These are phyloP conservation scores for Byssoonygena ceratinophila DNA, from an alignment of 2,329 filamentous ascomycete genomes.

Conservation along the genomic window DNA sequence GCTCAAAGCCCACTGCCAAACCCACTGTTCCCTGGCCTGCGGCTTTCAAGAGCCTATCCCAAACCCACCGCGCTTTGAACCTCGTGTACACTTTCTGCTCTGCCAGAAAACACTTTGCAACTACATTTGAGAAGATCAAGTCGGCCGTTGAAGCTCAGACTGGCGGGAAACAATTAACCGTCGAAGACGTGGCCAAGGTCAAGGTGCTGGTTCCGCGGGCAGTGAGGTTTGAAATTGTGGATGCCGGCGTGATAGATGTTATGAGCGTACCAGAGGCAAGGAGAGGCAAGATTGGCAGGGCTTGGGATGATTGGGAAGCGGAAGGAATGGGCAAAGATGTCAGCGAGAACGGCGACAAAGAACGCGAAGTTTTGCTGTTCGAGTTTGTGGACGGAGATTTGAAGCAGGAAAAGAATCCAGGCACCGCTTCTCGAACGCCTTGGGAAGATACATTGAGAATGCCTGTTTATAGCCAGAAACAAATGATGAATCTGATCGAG, in stretches of 20 bases:
- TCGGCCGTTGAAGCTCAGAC: constrained; percentile 75
- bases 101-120: constrained; percentile 81
- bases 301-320: constrained; percentile 44
- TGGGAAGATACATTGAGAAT: constrained; percentile 74
- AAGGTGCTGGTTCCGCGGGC: constrained; percentile 65
- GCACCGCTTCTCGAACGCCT: constrained; percentile 39
- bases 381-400: constrained; percentile 89
- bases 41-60: constrained; percentile 59
- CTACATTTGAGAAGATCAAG: constrained; percentile 81
- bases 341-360: constrained; percentile 22
- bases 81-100: constrained; percentile 91
- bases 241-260: constrained; percentile 71
- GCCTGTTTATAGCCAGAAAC: constrained; percentile 85
- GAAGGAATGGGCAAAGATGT: constrained; percentile 33
- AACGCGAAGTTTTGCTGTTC: constrained; percentile 68
- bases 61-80: constrained; percentile 75
- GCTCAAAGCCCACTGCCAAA: constrained; percentile 13
- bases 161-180: constrained; percentile 51
- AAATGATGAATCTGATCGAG: constrained; percentile 80
- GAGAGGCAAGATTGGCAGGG: constrained; percentile 34
- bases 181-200: constrained; percentile 75
- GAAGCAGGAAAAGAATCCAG: constrained; percentile 67
- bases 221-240: constrained; percentile 75
- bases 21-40: constrained; percentile 57
- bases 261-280: constrained; percentile 47